phyloP scores from a whole-genome alignment of 768 basidiomycete species.

The Coprinellus aureogranulatus region DNA sequence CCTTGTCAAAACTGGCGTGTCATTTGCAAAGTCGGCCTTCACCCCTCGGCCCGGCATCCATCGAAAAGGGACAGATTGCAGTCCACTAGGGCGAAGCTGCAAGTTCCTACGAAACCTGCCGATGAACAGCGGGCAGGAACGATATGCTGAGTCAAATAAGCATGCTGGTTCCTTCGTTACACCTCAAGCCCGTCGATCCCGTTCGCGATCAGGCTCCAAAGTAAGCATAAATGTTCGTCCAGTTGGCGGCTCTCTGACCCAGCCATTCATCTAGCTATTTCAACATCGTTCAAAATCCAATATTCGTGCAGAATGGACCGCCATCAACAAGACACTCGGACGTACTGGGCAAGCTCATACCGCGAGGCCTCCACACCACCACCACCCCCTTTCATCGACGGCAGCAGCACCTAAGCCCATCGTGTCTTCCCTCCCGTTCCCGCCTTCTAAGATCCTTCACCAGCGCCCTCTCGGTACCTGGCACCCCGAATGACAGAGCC shows the following conservation, averaged over 20 bases:
- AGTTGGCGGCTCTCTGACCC: not conserved
- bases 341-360: slow-evolving; percentile 52
- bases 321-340: slow-evolving; percentile 81
- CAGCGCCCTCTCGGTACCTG: slow-evolving; percentile 8
- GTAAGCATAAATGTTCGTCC: slow-evolving; percentile 40
- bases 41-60: slow-evolving; percentile 26
- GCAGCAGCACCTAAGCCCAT: slow-evolving; percentile 18
- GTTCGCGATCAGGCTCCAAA: slow-evolving; percentile 86
- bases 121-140: slow-evolving; percentile 68
- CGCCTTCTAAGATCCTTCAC: slow-evolving; percentile 31
- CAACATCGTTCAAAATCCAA: slow-evolving; percentile 84
- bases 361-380: slow-evolving; percentile 6
- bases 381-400: not conserved
- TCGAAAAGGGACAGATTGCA: slow-evolving; percentile 18
- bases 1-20: slow-evolving; percentile 39
- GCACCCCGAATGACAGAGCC: slow-evolving; percentile 1
- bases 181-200: slow-evolving; percentile 92
- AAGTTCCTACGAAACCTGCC: slow-evolving; percentile 21
- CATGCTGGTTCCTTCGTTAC: slow-evolving; percentile 73
- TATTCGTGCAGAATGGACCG: slow-evolving; percentile 74
- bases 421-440: slow-evolving; percentile 39
- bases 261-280: slow-evolving; percentile 67
- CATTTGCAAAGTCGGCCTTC: too few species aligned
- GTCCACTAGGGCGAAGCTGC: not conserved
- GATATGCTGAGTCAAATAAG: slow-evolving; percentile 73